A percentile compares a stretch with the other conserved stretches of the same genome.
Evolutionary conservation across 1,284 basidiomycete species (phyloP).

Genomic region (Singerocomus rubriflavus): DNA sequence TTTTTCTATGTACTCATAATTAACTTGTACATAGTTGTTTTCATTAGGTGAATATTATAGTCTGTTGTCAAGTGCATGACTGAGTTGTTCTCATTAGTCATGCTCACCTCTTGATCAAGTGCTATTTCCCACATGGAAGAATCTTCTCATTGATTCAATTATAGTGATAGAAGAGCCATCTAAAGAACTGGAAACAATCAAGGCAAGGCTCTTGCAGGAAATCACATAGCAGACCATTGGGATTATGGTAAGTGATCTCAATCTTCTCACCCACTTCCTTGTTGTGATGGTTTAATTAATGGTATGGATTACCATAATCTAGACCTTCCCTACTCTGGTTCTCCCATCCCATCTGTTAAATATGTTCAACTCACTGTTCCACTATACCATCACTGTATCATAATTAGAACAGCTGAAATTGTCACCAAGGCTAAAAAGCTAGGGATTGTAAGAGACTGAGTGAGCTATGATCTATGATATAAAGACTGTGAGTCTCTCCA

Average conservation of each 20-base stretch:
- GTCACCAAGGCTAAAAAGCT: constrained; percentile 10
- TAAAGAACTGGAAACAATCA: constrained; percentile 16
- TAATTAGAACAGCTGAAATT: constrained; percentile 13
- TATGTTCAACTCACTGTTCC: constrained; percentile 11
- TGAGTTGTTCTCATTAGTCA: no score
- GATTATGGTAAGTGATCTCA: constrained; percentile 10
- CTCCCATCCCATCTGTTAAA: constrained; percentile 14
- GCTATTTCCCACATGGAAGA: no score
- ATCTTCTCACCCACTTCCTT: no score
- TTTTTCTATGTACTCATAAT: no score
- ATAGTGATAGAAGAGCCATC: constrained; percentile 17
- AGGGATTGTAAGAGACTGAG: no score
- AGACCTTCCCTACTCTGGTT: constrained; percentile 14
- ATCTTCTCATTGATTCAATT: constrained; percentile 23
- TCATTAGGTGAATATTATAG: no score
- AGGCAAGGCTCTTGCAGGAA: constrained; percentile 12
- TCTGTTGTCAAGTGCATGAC: no score
- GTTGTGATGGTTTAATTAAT: neutral
- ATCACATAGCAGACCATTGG: constrained; percentile 2
- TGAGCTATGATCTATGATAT: no score
- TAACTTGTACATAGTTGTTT: no score
- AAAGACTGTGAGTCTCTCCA: no score
- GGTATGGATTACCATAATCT: neutral
- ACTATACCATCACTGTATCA: neutral
- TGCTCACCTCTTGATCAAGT: no score